Percentiles rank a stretch among this genome's conserved stretches.
These are phyloP conservation scores for Beta vulgaris DNA, from an alignment of 148 eudicot genomes.

Conservation along the genomic window DNA sequence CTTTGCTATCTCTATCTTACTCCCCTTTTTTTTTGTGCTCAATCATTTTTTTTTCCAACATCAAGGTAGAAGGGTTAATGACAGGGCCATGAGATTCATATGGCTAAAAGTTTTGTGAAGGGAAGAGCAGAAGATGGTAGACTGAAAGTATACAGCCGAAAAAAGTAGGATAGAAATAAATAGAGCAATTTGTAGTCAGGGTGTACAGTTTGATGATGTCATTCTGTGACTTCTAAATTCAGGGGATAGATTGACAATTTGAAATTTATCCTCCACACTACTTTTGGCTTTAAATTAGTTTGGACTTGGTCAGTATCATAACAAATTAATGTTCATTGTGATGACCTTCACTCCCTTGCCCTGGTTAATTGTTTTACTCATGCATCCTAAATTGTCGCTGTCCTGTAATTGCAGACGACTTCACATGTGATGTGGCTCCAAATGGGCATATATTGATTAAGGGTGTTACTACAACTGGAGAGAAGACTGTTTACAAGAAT, in stretches of 20 bases:
- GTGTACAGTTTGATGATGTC: not conserved
- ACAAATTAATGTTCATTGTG: not conserved
- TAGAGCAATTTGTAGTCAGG: too few relatives aligned
- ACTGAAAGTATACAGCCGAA: too few relatives aligned
- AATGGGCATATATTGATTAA: conserved; percentile 45
- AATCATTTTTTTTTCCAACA: too few relatives aligned
- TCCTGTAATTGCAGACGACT: conserved; percentile 39
- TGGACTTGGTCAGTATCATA: not conserved
- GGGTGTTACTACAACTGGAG: conserved; percentile 62
- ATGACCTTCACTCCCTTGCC: not conserved
- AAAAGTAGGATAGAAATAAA: too few relatives aligned
- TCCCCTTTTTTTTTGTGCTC: too few relatives aligned
- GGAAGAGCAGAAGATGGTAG: too few relatives aligned
- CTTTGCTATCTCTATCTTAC: too few relatives aligned
- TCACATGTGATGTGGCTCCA: conserved; percentile 49
- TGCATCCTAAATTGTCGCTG: conserved; percentile 9
- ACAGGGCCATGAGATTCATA: too few relatives aligned
- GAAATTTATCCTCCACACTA: not conserved
- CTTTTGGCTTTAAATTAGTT: not conserved
- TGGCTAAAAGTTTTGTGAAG: too few relatives aligned
- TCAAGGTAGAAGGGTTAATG: too few relatives aligned
- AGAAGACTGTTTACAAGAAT: conserved; percentile 39
- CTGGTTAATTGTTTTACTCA: not conserved
- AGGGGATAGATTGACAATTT: not conserved
- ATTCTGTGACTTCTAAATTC: not conserved